Evolutionary conservation across 148 eudicot genomes (phyloP).

Genomic region (Persicaria tinctoria): DNA sequence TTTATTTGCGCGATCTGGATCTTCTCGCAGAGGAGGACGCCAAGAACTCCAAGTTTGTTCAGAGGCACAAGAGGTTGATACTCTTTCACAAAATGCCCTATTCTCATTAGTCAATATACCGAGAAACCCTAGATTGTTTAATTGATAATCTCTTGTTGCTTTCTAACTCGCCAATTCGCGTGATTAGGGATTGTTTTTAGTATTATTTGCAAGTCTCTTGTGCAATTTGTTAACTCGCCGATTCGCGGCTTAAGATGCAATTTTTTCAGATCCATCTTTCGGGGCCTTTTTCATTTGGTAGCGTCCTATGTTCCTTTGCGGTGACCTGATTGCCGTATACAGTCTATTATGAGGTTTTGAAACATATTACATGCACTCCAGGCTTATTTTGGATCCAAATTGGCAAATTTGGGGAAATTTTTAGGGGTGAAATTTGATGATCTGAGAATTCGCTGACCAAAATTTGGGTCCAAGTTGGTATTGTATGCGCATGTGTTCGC

Average conservation of each 20-base stretch:
- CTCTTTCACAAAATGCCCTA: background rate
- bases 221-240: no score
- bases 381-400: background rate
- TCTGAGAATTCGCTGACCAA: no score
- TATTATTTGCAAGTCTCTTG: background rate
- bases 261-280: background rate
- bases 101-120: background rate
- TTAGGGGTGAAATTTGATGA: no score
- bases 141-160: background rate
- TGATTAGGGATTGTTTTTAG: background rate
- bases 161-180: background rate
- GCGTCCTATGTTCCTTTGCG: background rate
- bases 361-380: background rate
- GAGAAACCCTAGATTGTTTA: slow-evolving; percentile 6
- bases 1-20: slow-evolving; percentile 6
- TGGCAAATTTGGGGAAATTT: background rate
- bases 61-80: slow-evolving; percentile 58
- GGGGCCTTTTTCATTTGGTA: background rate
- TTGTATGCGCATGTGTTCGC: background rate
- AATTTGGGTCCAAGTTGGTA: background rate
- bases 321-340: background rate
- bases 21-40: slow-evolving; percentile 68
- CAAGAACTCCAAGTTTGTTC: slow-evolving; percentile 65
- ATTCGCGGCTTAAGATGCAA: background rate
- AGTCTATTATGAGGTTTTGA: background rate